These are phyloP conservation scores for Metarhizium album DNA, from an alignment of 2,329 filamentous ascomycete species.

Conservation along the genomic window DNA sequence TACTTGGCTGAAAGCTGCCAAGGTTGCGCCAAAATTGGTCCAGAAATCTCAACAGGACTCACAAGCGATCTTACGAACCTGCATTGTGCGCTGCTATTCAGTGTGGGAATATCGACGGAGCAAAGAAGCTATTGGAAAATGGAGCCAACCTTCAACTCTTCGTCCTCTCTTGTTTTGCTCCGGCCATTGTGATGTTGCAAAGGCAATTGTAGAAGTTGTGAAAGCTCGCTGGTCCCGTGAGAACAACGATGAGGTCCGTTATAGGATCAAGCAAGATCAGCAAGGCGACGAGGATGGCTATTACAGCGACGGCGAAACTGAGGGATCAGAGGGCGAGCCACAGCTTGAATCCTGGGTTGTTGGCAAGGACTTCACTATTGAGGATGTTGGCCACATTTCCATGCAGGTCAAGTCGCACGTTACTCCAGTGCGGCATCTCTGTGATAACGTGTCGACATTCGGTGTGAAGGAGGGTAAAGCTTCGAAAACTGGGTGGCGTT, in stretches of 20 bases:
- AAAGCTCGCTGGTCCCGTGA: conserved; percentile 54
- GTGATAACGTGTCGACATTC: conserved; percentile 25
- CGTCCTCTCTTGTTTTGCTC: conserved; percentile 59
- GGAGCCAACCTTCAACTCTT: conserved; percentile 54
- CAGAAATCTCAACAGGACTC: conserved; percentile 28
- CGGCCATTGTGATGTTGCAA: conserved; percentile 55
- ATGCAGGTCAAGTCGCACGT: conserved; percentile 56
- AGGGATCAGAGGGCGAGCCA: conserved; percentile 26
- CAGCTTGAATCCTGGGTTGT: conserved; percentile 44
- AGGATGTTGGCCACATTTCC: conserved; percentile 60
- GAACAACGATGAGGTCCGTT: conserved; percentile 40
- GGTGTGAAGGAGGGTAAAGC: conserved; percentile 18
- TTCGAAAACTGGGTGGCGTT: conserved; percentile 1
- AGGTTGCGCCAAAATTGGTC: conserved; percentile 30
- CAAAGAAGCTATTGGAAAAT: conserved; percentile 46
- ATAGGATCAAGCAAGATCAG: conserved; percentile 31
- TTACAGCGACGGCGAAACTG: conserved; percentile 21
- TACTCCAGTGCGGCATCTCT: conserved; percentile 43
- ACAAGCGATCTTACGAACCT: conserved; percentile 41
- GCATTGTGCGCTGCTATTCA: conserved; percentile 55
- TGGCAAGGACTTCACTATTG: conserved; percentile 61
- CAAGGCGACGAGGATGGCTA: conserved; percentile 28
- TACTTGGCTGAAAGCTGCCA: conserved; percentile 49
- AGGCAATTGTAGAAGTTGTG: conserved; percentile 57
- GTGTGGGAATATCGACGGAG: conserved; percentile 30